A percentile compares a stretch with the other conserved stretches of the same genome.
Evolutionary conservation across 1,139 yeast species (phyloP).

Genomic region (Saccharomyces hybrid): DNA sequence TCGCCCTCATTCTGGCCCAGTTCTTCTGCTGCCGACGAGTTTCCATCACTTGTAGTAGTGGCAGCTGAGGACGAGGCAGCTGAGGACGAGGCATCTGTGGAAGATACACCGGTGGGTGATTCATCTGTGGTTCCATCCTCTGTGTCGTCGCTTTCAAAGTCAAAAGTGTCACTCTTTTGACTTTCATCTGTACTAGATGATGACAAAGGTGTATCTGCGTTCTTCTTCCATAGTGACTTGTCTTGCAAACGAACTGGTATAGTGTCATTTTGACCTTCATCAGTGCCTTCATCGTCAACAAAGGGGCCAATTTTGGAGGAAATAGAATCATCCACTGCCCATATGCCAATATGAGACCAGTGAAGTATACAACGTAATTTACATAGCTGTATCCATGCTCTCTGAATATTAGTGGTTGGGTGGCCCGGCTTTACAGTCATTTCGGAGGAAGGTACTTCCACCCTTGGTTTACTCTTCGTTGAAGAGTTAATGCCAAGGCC

Average conservation of each 20-base stretch:
- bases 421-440: constrained; percentile 15
- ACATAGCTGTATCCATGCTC: constrained; percentile 54
- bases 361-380: constrained; percentile 56
- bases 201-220: background rate
- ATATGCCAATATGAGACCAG: constrained; percentile 75
- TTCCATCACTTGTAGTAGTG: background rate
- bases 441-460: constrained; percentile 12
- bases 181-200: background rate
- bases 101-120: background rate
- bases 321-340: constrained; percentile 34
- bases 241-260: background rate
- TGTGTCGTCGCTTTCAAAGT: constrained; percentile 2
- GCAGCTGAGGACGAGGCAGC: background rate
- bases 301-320: constrained; percentile 32
- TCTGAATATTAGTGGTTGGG: constrained; percentile 32
- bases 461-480: constrained; percentile 11
- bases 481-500: constrained; percentile 15
- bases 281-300: constrained; percentile 10
- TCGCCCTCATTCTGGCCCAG: background rate
- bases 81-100: background rate
- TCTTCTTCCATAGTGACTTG: background rate
- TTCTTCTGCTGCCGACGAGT: too few species aligned
- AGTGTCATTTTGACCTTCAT: background rate
- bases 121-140: background rate
- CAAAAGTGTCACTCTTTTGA: constrained; percentile 12